phyloP scores from a whole-genome alignment of 1,284 basidiomycete species.

The Somion occarium region DNA sequence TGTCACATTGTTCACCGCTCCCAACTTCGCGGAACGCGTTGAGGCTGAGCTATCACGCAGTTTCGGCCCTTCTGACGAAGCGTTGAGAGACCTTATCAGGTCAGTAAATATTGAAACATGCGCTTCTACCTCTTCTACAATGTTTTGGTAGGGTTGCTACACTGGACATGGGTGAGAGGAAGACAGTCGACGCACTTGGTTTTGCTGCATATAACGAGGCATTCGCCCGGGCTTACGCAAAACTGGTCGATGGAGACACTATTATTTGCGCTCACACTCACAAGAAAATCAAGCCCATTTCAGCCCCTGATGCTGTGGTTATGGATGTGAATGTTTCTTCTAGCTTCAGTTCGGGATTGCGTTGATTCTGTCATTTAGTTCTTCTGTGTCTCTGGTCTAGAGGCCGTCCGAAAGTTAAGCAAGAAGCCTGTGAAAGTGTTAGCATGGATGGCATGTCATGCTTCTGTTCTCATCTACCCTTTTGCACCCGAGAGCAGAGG shows the following conservation, averaged over 20 bases:
- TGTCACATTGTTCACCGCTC: constrained; percentile 1
- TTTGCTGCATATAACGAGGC: not conserved
- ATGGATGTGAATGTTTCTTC: not conserved
- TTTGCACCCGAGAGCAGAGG: not conserved
- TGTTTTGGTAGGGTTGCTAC: not conserved
- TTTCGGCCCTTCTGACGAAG: not conserved
- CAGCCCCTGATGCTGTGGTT: not conserved
- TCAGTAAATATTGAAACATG: not conserved
- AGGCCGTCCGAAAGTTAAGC: constrained; percentile 1
- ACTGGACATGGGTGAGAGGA: not conserved
- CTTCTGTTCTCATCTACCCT: not conserved
- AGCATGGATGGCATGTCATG: not conserved
- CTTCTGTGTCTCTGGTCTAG: not conserved
- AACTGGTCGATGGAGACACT: not conserved
- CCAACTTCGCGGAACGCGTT: not conserved
- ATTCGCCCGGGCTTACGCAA: not conserved
- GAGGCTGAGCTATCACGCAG: constrained; percentile 2
- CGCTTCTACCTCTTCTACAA: not conserved
- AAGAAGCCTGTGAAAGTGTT: constrained; percentile 2
- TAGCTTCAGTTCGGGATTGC: not conserved
- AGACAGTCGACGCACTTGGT: not conserved
- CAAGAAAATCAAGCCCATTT: not conserved
- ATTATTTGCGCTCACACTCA: not conserved
- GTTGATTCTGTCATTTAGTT: not conserved
- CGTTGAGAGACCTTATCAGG: not conserved